These are phyloP conservation scores for Euphorbia pulcherrima DNA, from an alignment of 345 rosid genomes.

Conservation along the genomic window DNA sequence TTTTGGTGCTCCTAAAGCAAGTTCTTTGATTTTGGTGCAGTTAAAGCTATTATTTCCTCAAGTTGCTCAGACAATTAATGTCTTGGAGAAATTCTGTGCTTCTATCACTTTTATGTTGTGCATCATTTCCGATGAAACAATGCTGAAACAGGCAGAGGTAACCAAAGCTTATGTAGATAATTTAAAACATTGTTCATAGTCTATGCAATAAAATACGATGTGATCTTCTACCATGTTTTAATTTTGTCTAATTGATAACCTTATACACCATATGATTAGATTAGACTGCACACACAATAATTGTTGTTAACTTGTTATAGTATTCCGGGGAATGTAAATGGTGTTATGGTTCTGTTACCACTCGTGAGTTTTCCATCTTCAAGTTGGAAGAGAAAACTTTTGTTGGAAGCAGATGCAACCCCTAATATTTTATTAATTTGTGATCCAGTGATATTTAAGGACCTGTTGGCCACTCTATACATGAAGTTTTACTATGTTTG, in stretches of 20 bases:
- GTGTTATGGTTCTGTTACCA: background rate
- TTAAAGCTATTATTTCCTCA: conserved; percentile 39
- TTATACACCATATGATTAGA: background rate
- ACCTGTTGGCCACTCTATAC: no score
- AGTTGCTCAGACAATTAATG: conserved; percentile 33
- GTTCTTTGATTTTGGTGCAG: conserved; percentile 38
- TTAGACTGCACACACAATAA: background rate
- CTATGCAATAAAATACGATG: background rate
- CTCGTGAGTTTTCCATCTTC: background rate
- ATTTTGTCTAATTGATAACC: background rate
- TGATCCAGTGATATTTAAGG: background rate
- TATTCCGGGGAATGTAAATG: background rate
- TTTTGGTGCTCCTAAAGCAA: conserved; percentile 15
- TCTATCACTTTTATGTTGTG: conserved; percentile 45
- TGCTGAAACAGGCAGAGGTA: conserved; percentile 76
- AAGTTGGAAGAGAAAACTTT: background rate
- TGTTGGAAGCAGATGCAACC: background rate
- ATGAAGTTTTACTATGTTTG: background rate
- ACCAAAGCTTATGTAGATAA: conserved; percentile 4
- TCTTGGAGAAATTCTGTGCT: conserved; percentile 58
- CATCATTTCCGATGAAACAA: conserved; percentile 59
- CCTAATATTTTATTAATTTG: background rate
- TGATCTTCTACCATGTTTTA: background rate
- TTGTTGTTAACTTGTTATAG: background rate
- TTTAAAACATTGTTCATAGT: background rate